Evolutionary conservation across 495 filamentous ascomycete species (phyloP).

Genomic region (Aspergillus leporis): DNA sequence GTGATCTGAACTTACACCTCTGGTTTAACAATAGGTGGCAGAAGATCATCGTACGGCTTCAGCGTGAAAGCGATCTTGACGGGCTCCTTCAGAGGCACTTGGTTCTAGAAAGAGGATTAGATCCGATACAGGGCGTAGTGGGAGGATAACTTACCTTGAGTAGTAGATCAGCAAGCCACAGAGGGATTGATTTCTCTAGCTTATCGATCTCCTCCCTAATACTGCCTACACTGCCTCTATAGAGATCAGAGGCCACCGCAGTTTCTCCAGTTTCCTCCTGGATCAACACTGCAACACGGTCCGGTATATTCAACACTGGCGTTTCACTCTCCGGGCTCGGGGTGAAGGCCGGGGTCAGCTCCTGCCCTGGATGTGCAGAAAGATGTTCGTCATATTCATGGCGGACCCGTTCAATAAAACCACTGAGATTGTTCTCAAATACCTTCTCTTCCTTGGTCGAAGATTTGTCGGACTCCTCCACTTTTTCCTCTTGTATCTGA

Average conservation of each 20-base stretch:
- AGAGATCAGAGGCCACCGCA: conserved; percentile 89
- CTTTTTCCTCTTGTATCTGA: conserved; percentile 72
- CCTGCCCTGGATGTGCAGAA: conserved; percentile 51
- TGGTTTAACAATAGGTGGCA: conserved; percentile 67
- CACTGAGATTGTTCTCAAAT: conserved; percentile 79
- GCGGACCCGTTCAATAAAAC: conserved; percentile 75
- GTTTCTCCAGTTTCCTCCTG: conserved; percentile 89
- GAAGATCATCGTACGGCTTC: conserved; percentile 74
- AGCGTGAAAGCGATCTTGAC: conserved; percentile 91
- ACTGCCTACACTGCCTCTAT: conserved; percentile 79
- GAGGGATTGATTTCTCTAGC: conserved; percentile 80
- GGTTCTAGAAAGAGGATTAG: conserved; percentile 55
- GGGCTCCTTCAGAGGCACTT: conserved; percentile 83
- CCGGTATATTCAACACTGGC: conserved; percentile 76
- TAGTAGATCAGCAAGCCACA: conserved; percentile 91
- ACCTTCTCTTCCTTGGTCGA: conserved; percentile 70
- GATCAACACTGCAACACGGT: conserved; percentile 82
- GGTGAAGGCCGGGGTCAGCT: conserved; percentile 63
- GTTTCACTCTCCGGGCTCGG: conserved; percentile 84
- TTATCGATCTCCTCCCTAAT: conserved; percentile 76
- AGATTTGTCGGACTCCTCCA: conserved; percentile 72
- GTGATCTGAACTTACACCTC: conserved; percentile 47
- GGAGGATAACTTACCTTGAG: conserved; percentile 55
- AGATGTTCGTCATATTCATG: conserved; percentile 76
- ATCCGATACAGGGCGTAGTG: background rate